Evolutionary conservation across 305 asterid genomes (phyloP), one percentile per base, ranked within the genome.

Genomic region (Fraxinus angustifolia): DNA sequence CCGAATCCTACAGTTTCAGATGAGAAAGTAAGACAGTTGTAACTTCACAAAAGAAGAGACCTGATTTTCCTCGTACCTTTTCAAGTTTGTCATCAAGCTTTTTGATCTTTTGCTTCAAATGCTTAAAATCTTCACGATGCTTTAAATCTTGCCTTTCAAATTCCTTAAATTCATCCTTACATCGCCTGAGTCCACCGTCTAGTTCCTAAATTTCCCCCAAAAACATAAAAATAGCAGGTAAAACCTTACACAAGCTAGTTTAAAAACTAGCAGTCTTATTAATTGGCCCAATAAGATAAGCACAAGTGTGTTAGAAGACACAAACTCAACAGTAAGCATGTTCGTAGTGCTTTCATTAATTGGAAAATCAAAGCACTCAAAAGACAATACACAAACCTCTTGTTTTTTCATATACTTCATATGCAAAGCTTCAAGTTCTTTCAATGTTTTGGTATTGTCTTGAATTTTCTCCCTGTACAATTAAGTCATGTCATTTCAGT

Each of bases 101-200:
- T 84, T 94, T 96, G 11, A 94, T 90, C 91, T 92, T 96, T 87
- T 92, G 92, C 85, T 93, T 96, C 89, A 92, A 74, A 84, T 94
- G 97, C 88, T 90, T 91, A 82, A 88, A 86, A 85, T 96, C 98
- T 85, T 93, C 98, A 31, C 94, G 92, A 67, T 93, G 87, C 81
- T 96, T 93, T 83, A 93, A 85, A 85, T 96, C 98, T 87, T 91
- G 97, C 89, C 99, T 91, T 88, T 94, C 98, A 84, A 89, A 96
- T 84, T 94, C 99, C 94, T 94, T 94, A 84, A 96, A 91, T 74
- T 94, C 93, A 6, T 92, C 97, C 88, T 87, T 96, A 89, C 93
- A 85, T 62, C 58, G 80, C 87, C 93, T 85, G 81, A 94, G 88
- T 34, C 74, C 87, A 78, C 83, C 79, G 80, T 91, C 98, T 33